phyloP scores from a whole-genome alignment of 495 filamentous ascomycete genomes.

The Terfezia claveryi region DNA sequence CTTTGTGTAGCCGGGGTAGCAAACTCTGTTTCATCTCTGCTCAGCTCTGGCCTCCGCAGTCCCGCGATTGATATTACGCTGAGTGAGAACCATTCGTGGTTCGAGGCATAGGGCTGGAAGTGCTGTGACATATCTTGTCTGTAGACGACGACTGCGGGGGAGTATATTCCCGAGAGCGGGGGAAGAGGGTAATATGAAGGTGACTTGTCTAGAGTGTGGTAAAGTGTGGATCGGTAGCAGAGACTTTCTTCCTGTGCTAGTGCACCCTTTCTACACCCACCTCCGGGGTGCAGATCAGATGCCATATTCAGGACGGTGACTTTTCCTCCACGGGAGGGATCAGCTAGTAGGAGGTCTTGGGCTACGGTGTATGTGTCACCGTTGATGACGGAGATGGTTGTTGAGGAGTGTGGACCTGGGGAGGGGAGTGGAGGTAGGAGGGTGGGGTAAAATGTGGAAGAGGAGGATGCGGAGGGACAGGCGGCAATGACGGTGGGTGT shows the following conservation, averaged over 20 bases:
- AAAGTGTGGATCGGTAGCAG: conserved; percentile 41
- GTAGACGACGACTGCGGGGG: conserved; percentile 31
- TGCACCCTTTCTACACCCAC: conserved; percentile 35
- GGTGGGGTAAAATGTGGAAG: not conserved
- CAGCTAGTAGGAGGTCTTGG: not conserved
- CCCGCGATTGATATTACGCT: conserved; percentile 40
- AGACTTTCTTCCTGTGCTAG: conserved; percentile 44
- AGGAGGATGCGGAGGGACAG: not conserved
- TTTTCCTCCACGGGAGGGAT: conserved; percentile 2
- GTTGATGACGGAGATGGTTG: not conserved
- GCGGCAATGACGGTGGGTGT: not conserved
- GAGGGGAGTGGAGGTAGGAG: not conserved
- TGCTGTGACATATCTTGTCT: conserved; percentile 21
- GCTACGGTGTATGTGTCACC: not conserved
- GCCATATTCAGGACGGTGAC: conserved; percentile 41
- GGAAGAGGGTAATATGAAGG: conserved; percentile 33
- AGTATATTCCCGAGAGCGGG: conserved; percentile 32
- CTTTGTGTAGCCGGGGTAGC: conserved; percentile 28
- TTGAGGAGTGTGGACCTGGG: not conserved
- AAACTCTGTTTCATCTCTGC: conserved; percentile 7
- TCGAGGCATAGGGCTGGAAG: conserved; percentile 8
- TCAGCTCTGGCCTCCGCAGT: conserved; percentile 25
- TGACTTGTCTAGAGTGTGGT: conserved; percentile 26
- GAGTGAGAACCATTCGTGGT: conserved; percentile 26
- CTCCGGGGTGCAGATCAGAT: conserved; percentile 31